Evolutionary conservation across 1,139 yeast genomes (phyloP), one percentile per base, ranked within the genome.

Genomic region (Scheffersomyces insectosa): DNA sequence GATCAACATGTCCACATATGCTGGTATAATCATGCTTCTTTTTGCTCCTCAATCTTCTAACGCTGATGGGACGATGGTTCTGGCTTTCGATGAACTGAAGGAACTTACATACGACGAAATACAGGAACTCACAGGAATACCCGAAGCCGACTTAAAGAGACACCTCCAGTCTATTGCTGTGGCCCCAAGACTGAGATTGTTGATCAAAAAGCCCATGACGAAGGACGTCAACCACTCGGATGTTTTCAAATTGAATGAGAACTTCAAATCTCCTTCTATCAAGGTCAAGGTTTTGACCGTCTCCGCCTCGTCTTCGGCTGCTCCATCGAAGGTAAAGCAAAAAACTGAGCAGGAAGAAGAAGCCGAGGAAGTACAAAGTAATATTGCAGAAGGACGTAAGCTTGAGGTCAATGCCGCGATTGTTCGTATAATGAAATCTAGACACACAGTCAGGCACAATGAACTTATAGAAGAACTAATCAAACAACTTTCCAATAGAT

Each of bases 81-180:
- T 66, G 69, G 74, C 77, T 5, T 73, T 75, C 77, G 60, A 75
- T 7, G 72, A 71, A 40, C 59, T 57, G 39, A 61, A 66, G 36
- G 61, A 58, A 42, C 59, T 70, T 28, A 61, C 88, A 0, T 82
- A 79, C 52, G 74, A 68, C 25, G 86, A 88, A 52, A 85, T 93
- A 33, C 69, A 68, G 38, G 81, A 79, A 36, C 68, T 78, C 28
- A 91, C 98, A 0, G 75, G 78, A 5, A 86, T 93, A 4, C 95
- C 96, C 0, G 80, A 77, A 30, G 60, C 68, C 1, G 98, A 93
- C 52, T 70, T 91, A 34, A 75, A 76, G 33, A 77, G 97, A 45
- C 95, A 89, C 49, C 65, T 93, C 45, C 88, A 88, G 59, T 88
- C 97, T 1, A 79, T 93, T 30, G 84, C 96, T 0, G 88, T 89